These are phyloP conservation scores for Fonsecaea nubica DNA, from an alignment of 2,329 filamentous ascomycete genomes.

Conservation along the genomic window DNA sequence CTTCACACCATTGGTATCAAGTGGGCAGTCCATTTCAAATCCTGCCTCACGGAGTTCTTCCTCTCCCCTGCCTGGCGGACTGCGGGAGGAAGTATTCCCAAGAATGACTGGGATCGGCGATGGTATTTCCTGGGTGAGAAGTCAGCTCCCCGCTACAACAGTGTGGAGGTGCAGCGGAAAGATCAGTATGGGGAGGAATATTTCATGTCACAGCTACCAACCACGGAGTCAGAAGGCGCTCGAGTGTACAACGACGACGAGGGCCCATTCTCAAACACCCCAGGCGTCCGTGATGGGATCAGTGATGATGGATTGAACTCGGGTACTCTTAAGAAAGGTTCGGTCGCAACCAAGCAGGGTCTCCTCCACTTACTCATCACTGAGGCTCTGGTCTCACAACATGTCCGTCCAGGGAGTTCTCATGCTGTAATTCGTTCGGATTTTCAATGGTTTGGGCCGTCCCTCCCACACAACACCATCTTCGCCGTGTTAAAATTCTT, in stretches of 20 bases:
- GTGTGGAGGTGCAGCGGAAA: conserved; percentile 46
- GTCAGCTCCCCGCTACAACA: conserved; percentile 28
- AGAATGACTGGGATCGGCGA: conserved; percentile 51
- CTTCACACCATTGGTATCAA: conserved; percentile 61
- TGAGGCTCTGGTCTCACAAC: conserved; percentile 58
- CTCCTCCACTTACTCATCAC: conserved; percentile 64
- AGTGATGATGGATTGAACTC: conserved; percentile 43
- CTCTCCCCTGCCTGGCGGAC: conserved; percentile 52
- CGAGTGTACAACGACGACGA: conserved; percentile 50
- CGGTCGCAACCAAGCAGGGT: conserved; percentile 60
- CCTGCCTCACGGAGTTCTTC: conserved; percentile 48
- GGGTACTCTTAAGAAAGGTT: conserved; percentile 45
- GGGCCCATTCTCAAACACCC: conserved; percentile 1
- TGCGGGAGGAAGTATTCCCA: conserved; percentile 44
- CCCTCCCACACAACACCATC: conserved; percentile 66
- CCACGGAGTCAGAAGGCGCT: conserved; percentile 47
- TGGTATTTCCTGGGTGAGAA: conserved; percentile 52
- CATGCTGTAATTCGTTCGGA: conserved; percentile 61
- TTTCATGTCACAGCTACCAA: conserved; percentile 64
- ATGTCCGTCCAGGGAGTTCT: conserved; percentile 27
- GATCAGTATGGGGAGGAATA: conserved; percentile 54
- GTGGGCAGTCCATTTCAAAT: conserved; percentile 58
- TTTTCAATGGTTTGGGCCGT: conserved; percentile 65
- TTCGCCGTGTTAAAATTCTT: conserved; percentile 64
- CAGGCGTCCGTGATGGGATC: too few relatives aligned